These are phyloP conservation scores for Heterobasidion parviporum DNA, from an alignment of 1,284 basidiomycete genomes.

Conservation along the genomic window DNA sequence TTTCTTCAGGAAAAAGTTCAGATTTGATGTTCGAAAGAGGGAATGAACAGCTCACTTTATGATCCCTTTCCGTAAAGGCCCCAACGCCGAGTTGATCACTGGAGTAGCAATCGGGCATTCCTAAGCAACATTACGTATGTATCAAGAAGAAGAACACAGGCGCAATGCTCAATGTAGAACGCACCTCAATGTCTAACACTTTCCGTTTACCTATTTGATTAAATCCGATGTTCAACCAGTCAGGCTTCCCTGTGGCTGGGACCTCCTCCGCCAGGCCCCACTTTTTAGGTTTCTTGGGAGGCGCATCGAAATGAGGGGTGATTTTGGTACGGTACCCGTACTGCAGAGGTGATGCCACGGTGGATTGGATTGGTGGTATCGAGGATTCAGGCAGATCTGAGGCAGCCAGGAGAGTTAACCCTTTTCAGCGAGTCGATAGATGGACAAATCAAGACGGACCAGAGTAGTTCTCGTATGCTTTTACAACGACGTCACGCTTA, in stretches of 20 bases:
- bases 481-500: slow-evolving; percentile 83
- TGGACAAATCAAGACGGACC: slow-evolving; percentile 24
- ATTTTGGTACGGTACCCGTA: slow-evolving; percentile 96
- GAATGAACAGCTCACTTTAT: slow-evolving; percentile 43
- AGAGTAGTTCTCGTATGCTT: slow-evolving; percentile 81
- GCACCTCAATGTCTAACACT: slow-evolving; percentile 90
- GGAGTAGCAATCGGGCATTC: slow-evolving; percentile 92
- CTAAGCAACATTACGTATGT: slow-evolving; percentile 23
- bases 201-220: slow-evolving; percentile 71
- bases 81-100: slow-evolving; percentile 69
- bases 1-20: slow-evolving; percentile 38
- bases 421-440: not conserved
- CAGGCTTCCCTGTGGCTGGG: slow-evolving; percentile 28
- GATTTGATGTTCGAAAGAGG: not conserved
- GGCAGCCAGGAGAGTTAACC: not conserved
- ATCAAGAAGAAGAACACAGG: not conserved
- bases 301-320: slow-evolving; percentile 91
- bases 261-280: slow-evolving; percentile 13
- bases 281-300: slow-evolving; percentile 47
- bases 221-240: slow-evolving; percentile 85
- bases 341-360: slow-evolving; percentile 81
- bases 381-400: slow-evolving; percentile 47
- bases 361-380: slow-evolving; percentile 67
- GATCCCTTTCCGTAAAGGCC: slow-evolving; percentile 57
- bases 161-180: slow-evolving; percentile 12